Base-by-base conservation (phyloP, 169 alveolate genomes). In the Theileria parva region DNA sequence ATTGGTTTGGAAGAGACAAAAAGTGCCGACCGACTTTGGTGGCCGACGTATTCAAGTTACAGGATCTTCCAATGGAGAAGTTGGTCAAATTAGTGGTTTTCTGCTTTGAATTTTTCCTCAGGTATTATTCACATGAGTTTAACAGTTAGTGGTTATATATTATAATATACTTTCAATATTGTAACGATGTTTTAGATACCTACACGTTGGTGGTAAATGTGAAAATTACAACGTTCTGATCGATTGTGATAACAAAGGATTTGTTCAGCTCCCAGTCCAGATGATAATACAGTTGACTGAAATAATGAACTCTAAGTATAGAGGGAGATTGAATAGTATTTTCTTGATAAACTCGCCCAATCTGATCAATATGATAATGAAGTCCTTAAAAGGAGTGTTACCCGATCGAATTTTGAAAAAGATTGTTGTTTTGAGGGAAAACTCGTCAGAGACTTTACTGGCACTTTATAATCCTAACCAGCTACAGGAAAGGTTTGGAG, bases 1-100 rank as follows among this genome's bases (percentile, higher is more conserved):
- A 86, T 73, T 86, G 92, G 92, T 85, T 77, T 72, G 92, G 92
- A 11, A 65, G 92, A 74, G 92, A 86, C 81, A 80, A 81, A 68
- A 86, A 72, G 59, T 79, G 86, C 39, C 74, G 92, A 37, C 92
- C 92, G 32, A 86, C 83, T 51, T 21, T 86, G 73, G 77, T 81
- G 57, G 83, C 79, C 34, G 83, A 86, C 61, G 48, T 44, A 23
- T 64, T 60, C 39, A 73, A 64, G 50, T 51, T 73, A 66, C 63
- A 51, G 50, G 12, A 19, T 39, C 25, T 73, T 15, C 11, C 76
- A 73, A 28, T 64, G n/a, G 79, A 73, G 34, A 64, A 60, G 32
- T 17, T 73, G 44, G 64, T 60, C 17, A 64, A 51, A 21, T 5
- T 73, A 12, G 23, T 73, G 3, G 79, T 64, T 2, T 73, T 73